Evolutionary conservation across 768 basidiomycete genomes (phyloP), one percentile per base, ranked within the genome.

Genomic region (Mycena albidolilacea): DNA sequence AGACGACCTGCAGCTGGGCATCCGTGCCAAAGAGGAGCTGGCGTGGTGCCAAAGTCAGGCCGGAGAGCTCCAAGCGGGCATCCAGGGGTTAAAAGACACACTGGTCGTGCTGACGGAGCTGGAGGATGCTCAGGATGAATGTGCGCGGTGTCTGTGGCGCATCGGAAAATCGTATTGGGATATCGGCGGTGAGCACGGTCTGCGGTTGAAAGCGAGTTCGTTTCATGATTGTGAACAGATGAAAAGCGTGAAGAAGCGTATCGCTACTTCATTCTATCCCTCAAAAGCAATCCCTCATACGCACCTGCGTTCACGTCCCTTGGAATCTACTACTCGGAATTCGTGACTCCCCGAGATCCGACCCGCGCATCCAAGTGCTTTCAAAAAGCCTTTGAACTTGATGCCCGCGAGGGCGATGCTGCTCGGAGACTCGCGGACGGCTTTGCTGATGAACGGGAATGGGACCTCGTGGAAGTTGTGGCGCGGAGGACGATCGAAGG

Each of bases 301-400:
- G 96, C 97, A 0, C 93, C 98, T 1, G 92, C 98, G 0, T 99
- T 96, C 80, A 97, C 97, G 4, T 96, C 96, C 0, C 89, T 99
- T 3, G 98, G 98, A 8, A 85, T 95, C 59, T 97, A 97, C 82
- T 99, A 99, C 81, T 82, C 88, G 21, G 93, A 96, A 52, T 86
- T 84, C 69, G 84, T 88, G 5, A 82, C 85, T 12, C 95, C 96
- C 0, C 90, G 92, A 0, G 97, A 99, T 81, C 91, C 90, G 30
- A 89, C 90, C 7, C 91, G 97, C 46, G 94, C 97, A 0, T 93
- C 95, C 4, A 97, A 97, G 80, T 99, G 97, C 80, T 98, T 97
- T 82, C 97, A 99, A 78, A 98, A 97, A 78, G 98, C 97, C 0
- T 98, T 99, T 77, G 98, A 99, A 81, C 90, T 99, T 7, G 97